Base-by-base conservation (phyloP, 257 asterid species). In the Schizonepeta tenuifolia region DNA sequence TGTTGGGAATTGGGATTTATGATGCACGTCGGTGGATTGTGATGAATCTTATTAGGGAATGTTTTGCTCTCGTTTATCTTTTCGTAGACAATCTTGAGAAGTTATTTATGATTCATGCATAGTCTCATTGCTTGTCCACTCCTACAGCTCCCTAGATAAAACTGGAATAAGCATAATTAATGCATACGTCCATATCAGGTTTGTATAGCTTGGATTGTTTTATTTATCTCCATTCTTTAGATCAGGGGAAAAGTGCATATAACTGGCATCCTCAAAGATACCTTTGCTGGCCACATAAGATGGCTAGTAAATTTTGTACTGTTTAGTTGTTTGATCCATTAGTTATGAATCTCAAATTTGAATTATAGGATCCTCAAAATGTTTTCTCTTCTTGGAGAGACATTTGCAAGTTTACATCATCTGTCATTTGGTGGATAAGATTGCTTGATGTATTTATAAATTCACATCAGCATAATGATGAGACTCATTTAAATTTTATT, bases 291-390 rank as follows among this genome's bases (percentile, higher is more conserved):
- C 54, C 65, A 24, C 44, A 13, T 40, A 28, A 31, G 35, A 10
- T 54, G 67, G 49, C 53, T 3, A 18, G 44, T 14, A 35, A 47
- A 28, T 13, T 67, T 12, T 60, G 15, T 21, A 18, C 14, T 66
- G 69, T 62, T 35, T 53, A n/a, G 24, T 59, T 44, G 51, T 62
- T 33, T 10, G 72, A 60, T 61, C 65, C 21, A 11, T 56, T 41
- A 18, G 44, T 43, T 68, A 58, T 62, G 60, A 12, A 64, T 56
- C 55, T 54, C 54, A 46, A 15, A 33, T 14, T 21, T 43, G 28
- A 60, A 44, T 72, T 31, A 56, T 20, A 50, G 33, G 22, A 6
- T 9, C 11, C 40, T 43, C 49, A 43, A 43, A 43, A 43, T n/a
- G n/a, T n/a, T n/a, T n/a, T n/a, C n/a, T n/a, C n/a, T n/a, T n/a